A percentile compares a stretch with the other conserved stretches of the same genome.
These are phyloP conservation scores for Colletotrichum sublineola DNA, from an alignment of 2,329 filamentous ascomycete species.

Conservation along the genomic window DNA sequence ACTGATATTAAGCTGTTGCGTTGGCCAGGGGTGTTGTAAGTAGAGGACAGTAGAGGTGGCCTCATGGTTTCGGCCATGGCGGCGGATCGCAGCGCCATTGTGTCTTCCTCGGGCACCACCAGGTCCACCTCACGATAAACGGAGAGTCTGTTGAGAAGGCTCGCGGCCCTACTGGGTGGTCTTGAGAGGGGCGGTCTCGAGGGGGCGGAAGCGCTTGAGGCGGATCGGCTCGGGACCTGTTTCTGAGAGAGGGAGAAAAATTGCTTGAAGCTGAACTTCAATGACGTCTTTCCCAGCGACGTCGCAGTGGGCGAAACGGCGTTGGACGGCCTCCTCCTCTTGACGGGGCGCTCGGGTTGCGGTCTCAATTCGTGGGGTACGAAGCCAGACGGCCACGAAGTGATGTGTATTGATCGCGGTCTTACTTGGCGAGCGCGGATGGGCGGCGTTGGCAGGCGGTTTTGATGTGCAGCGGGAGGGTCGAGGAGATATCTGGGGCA, in stretches of 20 bases:
- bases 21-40: conserved; percentile 50
- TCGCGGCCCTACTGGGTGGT: conserved; percentile 37
- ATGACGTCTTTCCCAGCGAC: conserved; percentile 39
- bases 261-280: conserved; percentile 40
- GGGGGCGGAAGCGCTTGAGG: conserved; percentile 33
- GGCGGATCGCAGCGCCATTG: conserved; percentile 43
- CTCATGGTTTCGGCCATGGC: conserved; percentile 39
- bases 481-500: conserved; percentile 45
- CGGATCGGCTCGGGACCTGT: conserved; percentile 34
- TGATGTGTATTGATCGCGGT: conserved; percentile 58
- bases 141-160: conserved; percentile 34
- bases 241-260: conserved; percentile 39
- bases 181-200: conserved; percentile 25
- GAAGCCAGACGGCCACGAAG: conserved; percentile 58
- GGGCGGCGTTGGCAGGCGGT: conserved; percentile 52
- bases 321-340: conserved; percentile 46
- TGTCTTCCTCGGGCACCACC: conserved; percentile 39
- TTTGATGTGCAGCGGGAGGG: conserved; percentile 35
- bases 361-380: conserved; percentile 60
- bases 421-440: conserved; percentile 56
- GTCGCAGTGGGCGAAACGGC: conserved; percentile 33
- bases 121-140: conserved; percentile 35
- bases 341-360: conserved; percentile 53
- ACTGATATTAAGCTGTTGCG: conserved; percentile 66
- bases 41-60: conserved; percentile 39